A percentile compares a stretch with the other conserved stretches of the same genome.
These are phyloP conservation scores for Candida patagonica DNA, from an alignment of 805 yeast genomes.

Conservation along the genomic window DNA sequence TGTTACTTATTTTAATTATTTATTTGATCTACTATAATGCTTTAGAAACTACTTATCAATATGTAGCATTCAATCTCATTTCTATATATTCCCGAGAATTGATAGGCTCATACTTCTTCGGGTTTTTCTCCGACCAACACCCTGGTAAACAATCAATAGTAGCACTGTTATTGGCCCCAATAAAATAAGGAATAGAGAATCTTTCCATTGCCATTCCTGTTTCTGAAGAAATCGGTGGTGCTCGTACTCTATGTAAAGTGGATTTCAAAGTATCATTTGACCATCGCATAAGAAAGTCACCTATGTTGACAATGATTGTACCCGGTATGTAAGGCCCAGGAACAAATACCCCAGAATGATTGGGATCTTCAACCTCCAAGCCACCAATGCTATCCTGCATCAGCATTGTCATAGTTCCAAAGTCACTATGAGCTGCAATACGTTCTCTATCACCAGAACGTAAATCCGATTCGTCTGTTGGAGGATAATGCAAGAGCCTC, in stretches of 20 bases:
- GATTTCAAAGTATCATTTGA: constrained; percentile 32
- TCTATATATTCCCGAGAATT: constrained; percentile 28
- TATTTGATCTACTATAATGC: no score
- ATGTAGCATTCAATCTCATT: constrained; percentile 3
- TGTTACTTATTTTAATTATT: no score
- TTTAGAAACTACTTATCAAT: no score
- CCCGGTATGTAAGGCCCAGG: constrained; percentile 29
- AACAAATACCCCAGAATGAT: constrained; percentile 26
- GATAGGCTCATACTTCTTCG: not conserved
- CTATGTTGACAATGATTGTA: constrained; percentile 32
- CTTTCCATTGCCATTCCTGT: no score
- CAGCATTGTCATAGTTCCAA: constrained; percentile 30
- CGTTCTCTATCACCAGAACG: no score
- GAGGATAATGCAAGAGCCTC: constrained; percentile 30
- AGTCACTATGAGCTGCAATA: constrained; percentile 35
- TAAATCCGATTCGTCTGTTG: constrained; percentile 21
- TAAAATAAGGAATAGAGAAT: constrained; percentile 29
- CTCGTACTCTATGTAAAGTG: constrained; percentile 33
- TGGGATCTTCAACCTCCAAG: constrained; percentile 31
- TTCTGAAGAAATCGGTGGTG: constrained; percentile 22
- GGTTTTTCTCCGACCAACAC: not conserved
- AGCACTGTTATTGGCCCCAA: constrained; percentile 15
- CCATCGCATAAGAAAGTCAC: constrained; percentile 32
- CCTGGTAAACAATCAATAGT: not conserved
- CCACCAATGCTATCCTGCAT: constrained; percentile 32